phyloP scores from a whole-genome alignment of 352 stramenopile species.

The Globisporangium spiculum region DNA sequence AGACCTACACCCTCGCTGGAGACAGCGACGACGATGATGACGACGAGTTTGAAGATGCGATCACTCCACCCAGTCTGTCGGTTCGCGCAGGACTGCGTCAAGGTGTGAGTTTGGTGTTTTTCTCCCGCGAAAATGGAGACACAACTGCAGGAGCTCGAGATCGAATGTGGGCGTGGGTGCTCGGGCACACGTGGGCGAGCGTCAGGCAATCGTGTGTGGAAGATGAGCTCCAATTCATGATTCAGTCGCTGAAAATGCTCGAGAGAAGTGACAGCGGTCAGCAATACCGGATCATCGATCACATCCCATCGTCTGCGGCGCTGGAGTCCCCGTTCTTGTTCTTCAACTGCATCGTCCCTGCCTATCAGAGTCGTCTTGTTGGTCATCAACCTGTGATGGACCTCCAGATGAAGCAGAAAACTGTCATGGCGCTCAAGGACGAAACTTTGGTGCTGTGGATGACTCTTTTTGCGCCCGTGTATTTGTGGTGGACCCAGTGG shows the following conservation, averaged over 20 bases:
- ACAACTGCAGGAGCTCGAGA: background rate
- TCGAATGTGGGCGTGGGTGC: conserved; percentile 54
- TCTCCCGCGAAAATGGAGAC: conserved; percentile 28
- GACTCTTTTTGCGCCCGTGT: conserved; percentile 72
- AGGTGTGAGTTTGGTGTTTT: conserved; percentile 55
- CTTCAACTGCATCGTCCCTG: conserved; percentile 67
- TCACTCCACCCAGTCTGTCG: conserved; percentile 77
- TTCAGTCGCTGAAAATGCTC: conserved; percentile 59
- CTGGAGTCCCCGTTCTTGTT: conserved; percentile 32
- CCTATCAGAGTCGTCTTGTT: conserved; percentile 78
- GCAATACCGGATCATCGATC: conserved; percentile 46
- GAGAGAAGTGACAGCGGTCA: conserved; percentile 32
- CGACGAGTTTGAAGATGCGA: conserved; percentile 86
- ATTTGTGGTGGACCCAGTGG: conserved; percentile 85
- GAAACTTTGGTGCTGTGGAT: conserved; percentile 77
- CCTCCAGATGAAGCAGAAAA: conserved; percentile 41
- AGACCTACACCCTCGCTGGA: conserved; percentile 38
- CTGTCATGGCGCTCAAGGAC: conserved; percentile 67
- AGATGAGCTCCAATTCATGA: conserved; percentile 66
- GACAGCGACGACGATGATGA: conserved; percentile 72
- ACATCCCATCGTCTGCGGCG: conserved; percentile 6
- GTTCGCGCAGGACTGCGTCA: conserved; percentile 43
- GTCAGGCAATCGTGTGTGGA: conserved; percentile 85
- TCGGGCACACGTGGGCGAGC: conserved; percentile 43
- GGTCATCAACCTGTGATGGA: conserved; percentile 64